phyloP scores from a whole-genome alignment of 495 filamentous ascomycete species.

The Cercophora scortea region DNA sequence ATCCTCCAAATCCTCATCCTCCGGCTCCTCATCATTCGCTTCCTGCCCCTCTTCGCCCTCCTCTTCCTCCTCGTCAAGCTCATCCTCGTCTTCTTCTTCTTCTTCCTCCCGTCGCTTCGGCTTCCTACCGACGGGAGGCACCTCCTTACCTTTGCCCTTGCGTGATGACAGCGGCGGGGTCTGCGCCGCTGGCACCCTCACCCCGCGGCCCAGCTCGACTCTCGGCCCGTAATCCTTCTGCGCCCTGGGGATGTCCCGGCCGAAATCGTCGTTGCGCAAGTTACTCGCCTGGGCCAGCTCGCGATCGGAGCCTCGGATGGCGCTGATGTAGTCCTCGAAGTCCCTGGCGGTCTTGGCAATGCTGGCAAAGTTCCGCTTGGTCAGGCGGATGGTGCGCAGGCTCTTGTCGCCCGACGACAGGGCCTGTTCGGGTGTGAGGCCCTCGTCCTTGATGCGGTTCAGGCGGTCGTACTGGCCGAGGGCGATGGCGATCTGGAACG shows the following conservation, averaged over 20 bases:
- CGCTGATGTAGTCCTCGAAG: slow-evolving; percentile 13
- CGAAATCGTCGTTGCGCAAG: neutral
- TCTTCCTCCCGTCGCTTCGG: too few species aligned
- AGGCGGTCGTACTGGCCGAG: slow-evolving; percentile 18
- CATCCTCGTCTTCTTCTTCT: too few species aligned
- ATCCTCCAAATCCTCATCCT: neutral
- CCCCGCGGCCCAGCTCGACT: too few species aligned
- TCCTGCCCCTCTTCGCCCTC: too few species aligned
- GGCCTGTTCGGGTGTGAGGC: slow-evolving; percentile 8
- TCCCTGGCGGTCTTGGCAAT: slow-evolving; percentile 13
- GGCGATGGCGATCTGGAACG: slow-evolving; percentile 32
- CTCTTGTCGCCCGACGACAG: slow-evolving; percentile 18
- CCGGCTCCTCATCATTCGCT: neutral
- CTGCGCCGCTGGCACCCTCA: too few species aligned
- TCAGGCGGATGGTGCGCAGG: slow-evolving; percentile 5
- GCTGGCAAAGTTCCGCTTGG: slow-evolving; percentile 3
- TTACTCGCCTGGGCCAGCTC: neutral
- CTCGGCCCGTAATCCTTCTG: too few species aligned
- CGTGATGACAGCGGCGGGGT: too few species aligned
- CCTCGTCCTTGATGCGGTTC: slow-evolving; percentile 3
- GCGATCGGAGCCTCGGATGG: slow-evolving; percentile 3
- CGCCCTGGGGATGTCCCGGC: neutral
- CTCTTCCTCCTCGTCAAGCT: too few species aligned
- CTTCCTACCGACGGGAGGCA: too few species aligned
- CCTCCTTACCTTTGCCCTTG: too few species aligned